Conservation (phyloP, 441 rosid genomes). For the Brassica balearica region DNA sequence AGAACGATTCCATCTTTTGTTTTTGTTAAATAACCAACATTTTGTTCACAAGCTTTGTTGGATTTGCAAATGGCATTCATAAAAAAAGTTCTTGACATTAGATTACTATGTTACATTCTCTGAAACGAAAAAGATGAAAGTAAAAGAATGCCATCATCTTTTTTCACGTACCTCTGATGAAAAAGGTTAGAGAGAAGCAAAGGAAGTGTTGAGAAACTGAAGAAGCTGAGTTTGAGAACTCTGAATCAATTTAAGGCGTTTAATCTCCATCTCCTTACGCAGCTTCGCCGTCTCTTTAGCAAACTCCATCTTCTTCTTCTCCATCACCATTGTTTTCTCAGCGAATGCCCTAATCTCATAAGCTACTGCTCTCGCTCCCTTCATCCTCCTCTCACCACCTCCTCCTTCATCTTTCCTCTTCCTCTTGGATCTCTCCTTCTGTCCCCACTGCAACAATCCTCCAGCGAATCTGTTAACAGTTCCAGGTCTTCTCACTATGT, state of each 20-base stretch:
- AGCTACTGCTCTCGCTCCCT: constrained; percentile 47
- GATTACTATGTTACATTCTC: constrained; percentile 6
- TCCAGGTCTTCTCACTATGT: constrained; percentile 60
- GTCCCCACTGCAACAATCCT: constrained; percentile 37
- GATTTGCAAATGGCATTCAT: not conserved
- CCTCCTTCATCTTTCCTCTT: constrained; percentile 27
- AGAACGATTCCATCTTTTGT: not conserved
- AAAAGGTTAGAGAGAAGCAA: not conserved
- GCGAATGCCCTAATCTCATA: constrained; percentile 55
- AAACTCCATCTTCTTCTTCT: constrained; percentile 60
- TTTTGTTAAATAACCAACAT: not conserved
- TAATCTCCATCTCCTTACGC: constrained; percentile 20
- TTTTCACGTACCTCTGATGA: not conserved
- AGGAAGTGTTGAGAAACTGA: constrained; percentile 16
- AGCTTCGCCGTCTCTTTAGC: constrained; percentile 26
- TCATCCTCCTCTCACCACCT: constrained; percentile 35
- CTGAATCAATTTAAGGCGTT: constrained; percentile 47
- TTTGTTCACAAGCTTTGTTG: not conserved
- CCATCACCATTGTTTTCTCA: constrained; percentile 50
- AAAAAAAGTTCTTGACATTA: not conserved
- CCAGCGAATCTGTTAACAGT: constrained; percentile 56
- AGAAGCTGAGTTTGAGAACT: constrained; percentile 47
- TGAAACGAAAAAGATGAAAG: not conserved
- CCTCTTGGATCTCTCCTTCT: constrained; percentile 40
- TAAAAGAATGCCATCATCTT: not conserved